A percentile compares a stretch with the other conserved stretches of the same genome.
Evolutionary conservation across 495 filamentous ascomycete genomes (phyloP).

Genomic region (Rhypophila decipiens): DNA sequence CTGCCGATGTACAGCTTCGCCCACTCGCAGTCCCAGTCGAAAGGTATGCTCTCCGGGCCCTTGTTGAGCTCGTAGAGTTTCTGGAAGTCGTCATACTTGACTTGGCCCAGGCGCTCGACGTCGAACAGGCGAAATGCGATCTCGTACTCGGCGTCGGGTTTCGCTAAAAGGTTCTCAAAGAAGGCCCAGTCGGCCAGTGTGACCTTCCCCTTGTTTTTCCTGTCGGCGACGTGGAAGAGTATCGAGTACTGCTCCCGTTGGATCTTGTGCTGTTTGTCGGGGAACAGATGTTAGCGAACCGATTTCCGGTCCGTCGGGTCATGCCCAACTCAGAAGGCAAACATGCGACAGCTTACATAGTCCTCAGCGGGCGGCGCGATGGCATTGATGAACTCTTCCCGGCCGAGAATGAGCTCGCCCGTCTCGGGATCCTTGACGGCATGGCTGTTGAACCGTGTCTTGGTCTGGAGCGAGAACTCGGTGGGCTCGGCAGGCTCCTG

Average conservation of each 20-base stretch:
- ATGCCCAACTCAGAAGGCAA: no score
- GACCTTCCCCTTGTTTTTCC: slow-evolving; percentile 61
- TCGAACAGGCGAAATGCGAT: slow-evolving; percentile 97
- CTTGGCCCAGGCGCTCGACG: slow-evolving; percentile 66
- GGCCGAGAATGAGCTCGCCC: slow-evolving; percentile 72
- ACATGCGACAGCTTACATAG: slow-evolving; percentile 60
- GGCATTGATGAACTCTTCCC: slow-evolving; percentile 81
- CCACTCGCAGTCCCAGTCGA: slow-evolving; percentile 97
- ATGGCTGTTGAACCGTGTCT: slow-evolving; percentile 67
- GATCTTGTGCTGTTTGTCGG: slow-evolving; percentile 76
- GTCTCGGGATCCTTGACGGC: slow-evolving; percentile 66
- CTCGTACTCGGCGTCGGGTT: slow-evolving; percentile 97
- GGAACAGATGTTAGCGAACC: slow-evolving; percentile 14
- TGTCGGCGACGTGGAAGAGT: slow-evolving; percentile 85
- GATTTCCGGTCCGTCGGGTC: background rate
- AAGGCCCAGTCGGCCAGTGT: slow-evolving; percentile 79
- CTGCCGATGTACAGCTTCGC: slow-evolving; percentile 88
- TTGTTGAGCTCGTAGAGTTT: slow-evolving; percentile 78
- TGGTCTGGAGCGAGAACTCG: slow-evolving; percentile 61
- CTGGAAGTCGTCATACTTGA: slow-evolving; percentile 83
- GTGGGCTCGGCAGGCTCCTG: slow-evolving; percentile 36
- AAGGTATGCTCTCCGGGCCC: slow-evolving; percentile 72
- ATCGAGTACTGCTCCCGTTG: slow-evolving; percentile 89
- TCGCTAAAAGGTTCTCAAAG: slow-evolving; percentile 87
- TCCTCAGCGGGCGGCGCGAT: slow-evolving; percentile 83